Conservation (phyloP, 2,329 filamentous ascomycete species). For the Pseudocercospora macadamiae region DNA sequence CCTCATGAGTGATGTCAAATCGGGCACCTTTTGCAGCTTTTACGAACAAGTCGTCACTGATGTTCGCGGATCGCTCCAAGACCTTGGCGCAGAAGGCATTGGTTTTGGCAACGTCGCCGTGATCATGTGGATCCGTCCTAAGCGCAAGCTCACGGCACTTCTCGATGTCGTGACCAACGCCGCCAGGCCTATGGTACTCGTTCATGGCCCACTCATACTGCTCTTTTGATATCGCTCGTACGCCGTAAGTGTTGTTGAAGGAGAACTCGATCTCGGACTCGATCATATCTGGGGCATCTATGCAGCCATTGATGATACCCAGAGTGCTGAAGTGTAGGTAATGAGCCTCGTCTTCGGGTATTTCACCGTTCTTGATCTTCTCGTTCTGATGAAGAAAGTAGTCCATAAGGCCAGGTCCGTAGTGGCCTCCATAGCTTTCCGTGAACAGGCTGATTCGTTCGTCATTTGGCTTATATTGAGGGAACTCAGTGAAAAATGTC, state of each 20-base stretch:
- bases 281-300: slow-evolving; percentile 55
- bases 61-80: slow-evolving; percentile 43
- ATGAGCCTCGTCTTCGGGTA: slow-evolving; percentile 46
- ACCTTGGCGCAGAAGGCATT: slow-evolving; percentile 34
- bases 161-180: slow-evolving; percentile 58
- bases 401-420: slow-evolving; percentile 53
- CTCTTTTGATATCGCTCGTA: slow-evolving; percentile 55
- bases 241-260: slow-evolving; percentile 63
- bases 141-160: slow-evolving; percentile 54
- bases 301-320: slow-evolving; percentile 61
- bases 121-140: slow-evolving; percentile 55
- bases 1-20: slow-evolving; percentile 58
- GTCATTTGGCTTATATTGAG: slow-evolving; percentile 49
- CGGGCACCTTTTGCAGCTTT: slow-evolving; percentile 50
- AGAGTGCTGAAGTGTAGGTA: slow-evolving; percentile 52
- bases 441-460: slow-evolving; percentile 64
- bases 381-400: slow-evolving; percentile 63
- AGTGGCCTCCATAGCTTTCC: slow-evolving; percentile 70
- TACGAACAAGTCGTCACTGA: slow-evolving; percentile 53
- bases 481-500: slow-evolving; percentile 48
- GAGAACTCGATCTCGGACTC: slow-evolving; percentile 40
- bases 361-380: slow-evolving; percentile 53
- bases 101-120: slow-evolving; percentile 43
- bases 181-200: slow-evolving; percentile 51
- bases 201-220: slow-evolving; percentile 41